A percentile compares a stretch with the other conserved stretches of the same genome.
phyloP scores from a whole-genome alignment of 345 rosid genomes.

The Hibiscus tridactylites region DNA sequence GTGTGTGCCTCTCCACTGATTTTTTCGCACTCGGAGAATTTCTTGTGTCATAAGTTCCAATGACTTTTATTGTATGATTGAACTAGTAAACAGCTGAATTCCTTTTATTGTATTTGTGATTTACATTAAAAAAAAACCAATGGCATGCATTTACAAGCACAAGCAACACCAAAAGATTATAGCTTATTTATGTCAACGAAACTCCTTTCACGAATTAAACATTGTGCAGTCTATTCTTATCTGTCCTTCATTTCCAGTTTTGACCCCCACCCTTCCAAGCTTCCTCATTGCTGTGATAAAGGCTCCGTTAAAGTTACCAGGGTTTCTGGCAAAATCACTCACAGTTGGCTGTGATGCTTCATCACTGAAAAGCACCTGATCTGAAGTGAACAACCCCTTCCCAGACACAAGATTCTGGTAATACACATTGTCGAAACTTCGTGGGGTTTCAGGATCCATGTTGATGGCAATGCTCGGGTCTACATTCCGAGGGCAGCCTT shows the following conservation, averaged over 20 bases:
- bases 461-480: conserved; percentile 45
- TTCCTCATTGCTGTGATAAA: conserved; percentile 59
- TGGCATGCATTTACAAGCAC: not conserved
- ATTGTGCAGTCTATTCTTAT: conserved; percentile 60
- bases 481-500: conserved; percentile 37
- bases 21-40: too few relatives aligned
- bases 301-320: conserved; percentile 47
- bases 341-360: conserved; percentile 46
- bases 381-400: conserved; percentile 71
- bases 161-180: not conserved
- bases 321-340: conserved; percentile 43
- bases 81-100: not conserved
- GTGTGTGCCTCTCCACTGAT: too few relatives aligned
- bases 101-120: not conserved
- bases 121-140: not conserved
- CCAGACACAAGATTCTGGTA: conserved; percentile 63
- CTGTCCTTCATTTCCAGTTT: conserved; percentile 55
- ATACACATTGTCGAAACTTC: conserved; percentile 53
- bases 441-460: conserved; percentile 55
- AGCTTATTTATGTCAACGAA: not conserved
- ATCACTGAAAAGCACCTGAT: conserved; percentile 48
- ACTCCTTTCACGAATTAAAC: conserved; percentile 31
- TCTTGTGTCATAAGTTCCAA: too few relatives aligned
- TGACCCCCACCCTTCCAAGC: conserved; percentile 68
- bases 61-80: not conserved